Evolutionary conservation across 306 rosid genomes (phyloP).

Genomic region (Hippophae gyantsensis): DNA sequence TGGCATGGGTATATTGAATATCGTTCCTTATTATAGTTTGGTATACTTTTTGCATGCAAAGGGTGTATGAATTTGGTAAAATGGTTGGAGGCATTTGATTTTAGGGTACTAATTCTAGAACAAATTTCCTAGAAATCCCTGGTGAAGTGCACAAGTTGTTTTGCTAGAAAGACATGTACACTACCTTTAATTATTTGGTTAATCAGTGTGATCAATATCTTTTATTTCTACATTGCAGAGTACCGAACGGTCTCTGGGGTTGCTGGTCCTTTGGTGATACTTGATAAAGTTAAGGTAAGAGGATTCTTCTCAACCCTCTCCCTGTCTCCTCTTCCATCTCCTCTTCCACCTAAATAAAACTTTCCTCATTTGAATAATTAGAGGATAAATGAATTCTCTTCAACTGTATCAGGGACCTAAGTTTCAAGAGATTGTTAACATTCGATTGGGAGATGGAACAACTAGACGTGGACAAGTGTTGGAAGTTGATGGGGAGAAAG

Average conservation of each 20-base stretch:
- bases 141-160: not conserved
- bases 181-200: not conserved
- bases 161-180: not conserved
- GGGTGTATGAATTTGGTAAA: conserved; percentile 2
- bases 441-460: no score
- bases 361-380: no score
- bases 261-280: conserved; percentile 98
- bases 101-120: not conserved
- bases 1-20: conserved; percentile 71
- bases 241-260: conserved; percentile 98
- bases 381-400: no score
- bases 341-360: not conserved
- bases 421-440: no score
- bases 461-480: no score
- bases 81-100: not conserved
- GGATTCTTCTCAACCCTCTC: conserved; percentile 3
- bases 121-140: not conserved
- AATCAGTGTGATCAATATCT: conserved; percentile 1
- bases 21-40: conserved; percentile 12
- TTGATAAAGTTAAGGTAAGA: conserved; percentile 92
- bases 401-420: no score
- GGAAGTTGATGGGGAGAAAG: no score
- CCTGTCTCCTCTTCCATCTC: not conserved
- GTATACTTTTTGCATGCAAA: conserved; percentile 1
- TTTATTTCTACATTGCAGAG: conserved; percentile 45